Evolutionary conservation across 179 eudicot species (phyloP), one percentile per base, ranked within the genome.

Genomic region (Nepenthes alata): DNA sequence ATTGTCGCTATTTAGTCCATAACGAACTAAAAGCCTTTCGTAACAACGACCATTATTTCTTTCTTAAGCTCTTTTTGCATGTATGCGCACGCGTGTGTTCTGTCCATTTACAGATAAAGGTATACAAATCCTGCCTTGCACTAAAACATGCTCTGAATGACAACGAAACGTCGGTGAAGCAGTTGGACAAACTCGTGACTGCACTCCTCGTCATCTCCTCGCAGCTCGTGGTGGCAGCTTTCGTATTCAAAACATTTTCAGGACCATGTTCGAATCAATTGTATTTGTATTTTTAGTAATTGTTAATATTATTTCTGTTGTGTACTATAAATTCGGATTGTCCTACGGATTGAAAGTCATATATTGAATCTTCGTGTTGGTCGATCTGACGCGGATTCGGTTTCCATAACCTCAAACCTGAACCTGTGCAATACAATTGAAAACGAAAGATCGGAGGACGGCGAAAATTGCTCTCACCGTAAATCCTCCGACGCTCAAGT

Each of bases 161-260:
- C 76, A 85, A 86, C 63, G 85, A 85, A 66, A 85, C 95, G 44
- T 91, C 87, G 37, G 87, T 87, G 6, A 77, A 83, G 52, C 86
- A 85, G 63, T 59, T 87, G 60, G 75, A 81, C 78, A 81, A 69
- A 50, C 74, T 87, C 44, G 66, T 81, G 35, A 68, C 74, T 0
- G 82, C 52, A 55, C 63, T 85, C 53, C 56, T 65, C 11, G 13
- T 60, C 11, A 45, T 70, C 41, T 58, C 74, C 11, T 76, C 80
- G 11, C 80, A 76, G 53, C 80, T 76, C 49, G 55, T 76, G 3
- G 77, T 72, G 37, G 80, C 77, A 41, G 80, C 64, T 16, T 76
- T 76, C 54, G 57, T 76, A 5, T 76, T 76, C 37, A 74, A 8
- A 76, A 76, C 74, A 72, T 74, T 34, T 65, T 67, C 72, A 76